Conservation (phyloP, 2,329 filamentous ascomycete species). For the Penicillium sp. region DNA sequence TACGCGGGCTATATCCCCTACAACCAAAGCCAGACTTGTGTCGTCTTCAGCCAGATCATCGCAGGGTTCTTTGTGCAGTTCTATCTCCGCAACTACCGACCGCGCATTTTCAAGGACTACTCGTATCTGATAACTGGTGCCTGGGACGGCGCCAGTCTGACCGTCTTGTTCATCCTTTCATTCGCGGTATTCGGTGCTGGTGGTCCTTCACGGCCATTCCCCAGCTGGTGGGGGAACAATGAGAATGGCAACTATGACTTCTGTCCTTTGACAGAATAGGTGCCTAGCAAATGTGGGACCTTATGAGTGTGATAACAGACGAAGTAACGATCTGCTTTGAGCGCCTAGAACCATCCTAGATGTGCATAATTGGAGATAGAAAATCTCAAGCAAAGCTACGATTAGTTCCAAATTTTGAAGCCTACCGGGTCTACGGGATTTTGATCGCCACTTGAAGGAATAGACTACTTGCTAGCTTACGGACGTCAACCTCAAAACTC, state of each 20-base stretch:
- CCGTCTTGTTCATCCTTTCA: slow-evolving; percentile 53
- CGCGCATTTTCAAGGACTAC: slow-evolving; percentile 54
- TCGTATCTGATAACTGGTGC: slow-evolving; percentile 54
- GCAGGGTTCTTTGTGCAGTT: slow-evolving; percentile 52
- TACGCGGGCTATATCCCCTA: slow-evolving; percentile 56
- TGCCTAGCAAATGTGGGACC: no score
- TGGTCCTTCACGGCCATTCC: slow-evolving; percentile 46
- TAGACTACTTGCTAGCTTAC: no score
- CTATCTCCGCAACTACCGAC: slow-evolving; percentile 54
- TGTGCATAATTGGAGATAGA: no score
- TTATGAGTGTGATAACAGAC: no score
- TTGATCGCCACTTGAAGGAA: no score
- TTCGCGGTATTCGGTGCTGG: slow-evolving; percentile 58
- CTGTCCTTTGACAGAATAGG: no score
- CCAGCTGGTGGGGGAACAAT: slow-evolving; percentile 57
- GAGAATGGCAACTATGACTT: slow-evolving; percentile 48
- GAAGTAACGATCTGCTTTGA: no score
- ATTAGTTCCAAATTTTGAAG: no score
- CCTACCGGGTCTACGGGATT: no score
- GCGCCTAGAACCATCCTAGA: no score
- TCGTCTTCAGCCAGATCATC: slow-evolving; percentile 47
- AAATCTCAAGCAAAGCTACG: no score
- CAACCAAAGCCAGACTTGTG: slow-evolving; percentile 56
- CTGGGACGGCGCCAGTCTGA: slow-evolving; percentile 52
- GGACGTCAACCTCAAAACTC: no score